These are phyloP conservation scores for Sporothrix pseudoabietina DNA, from an alignment of 2,329 filamentous ascomycete genomes.

Conservation along the genomic window DNA sequence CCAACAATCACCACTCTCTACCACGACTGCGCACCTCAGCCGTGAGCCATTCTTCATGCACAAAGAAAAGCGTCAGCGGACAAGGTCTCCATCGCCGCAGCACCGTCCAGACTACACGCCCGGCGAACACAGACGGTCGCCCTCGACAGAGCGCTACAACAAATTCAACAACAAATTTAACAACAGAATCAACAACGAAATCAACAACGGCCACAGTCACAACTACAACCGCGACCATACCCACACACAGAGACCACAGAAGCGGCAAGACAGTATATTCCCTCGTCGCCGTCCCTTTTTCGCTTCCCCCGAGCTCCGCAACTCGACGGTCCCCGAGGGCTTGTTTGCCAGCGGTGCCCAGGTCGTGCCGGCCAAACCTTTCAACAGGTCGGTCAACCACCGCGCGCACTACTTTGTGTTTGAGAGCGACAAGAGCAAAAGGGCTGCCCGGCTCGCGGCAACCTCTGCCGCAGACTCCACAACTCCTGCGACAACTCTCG, in stretches of 20 bases:
- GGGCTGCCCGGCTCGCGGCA: too few relatives aligned
- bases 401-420: constrained; percentile 29
- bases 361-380: not conserved
- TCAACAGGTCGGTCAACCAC: not conserved
- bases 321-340: constrained; percentile 12
- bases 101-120: not conserved
- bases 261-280: not conserved
- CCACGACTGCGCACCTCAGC: not conserved
- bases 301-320: not conserved
- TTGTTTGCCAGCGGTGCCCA: constrained; percentile 23
- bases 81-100: not conserved
- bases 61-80: constrained; percentile 28
- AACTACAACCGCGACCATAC: too few relatives aligned
- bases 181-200: not conserved
- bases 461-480: too few relatives aligned
- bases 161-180: not conserved
- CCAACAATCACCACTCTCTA: not conserved
- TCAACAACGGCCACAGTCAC: not conserved
- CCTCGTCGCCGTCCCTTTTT: not conserved
- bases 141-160: not conserved
- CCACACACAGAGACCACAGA: not conserved
- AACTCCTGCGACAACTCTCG: too few relatives aligned
- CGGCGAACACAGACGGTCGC: not conserved
- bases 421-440: not conserved
- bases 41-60: constrained; percentile 8